Percentiles rank a stretch among this genome's conserved stretches.
Evolutionary conservation across 2,329 filamentous ascomycete species (phyloP).

Genomic region (Kalmusia sp.): DNA sequence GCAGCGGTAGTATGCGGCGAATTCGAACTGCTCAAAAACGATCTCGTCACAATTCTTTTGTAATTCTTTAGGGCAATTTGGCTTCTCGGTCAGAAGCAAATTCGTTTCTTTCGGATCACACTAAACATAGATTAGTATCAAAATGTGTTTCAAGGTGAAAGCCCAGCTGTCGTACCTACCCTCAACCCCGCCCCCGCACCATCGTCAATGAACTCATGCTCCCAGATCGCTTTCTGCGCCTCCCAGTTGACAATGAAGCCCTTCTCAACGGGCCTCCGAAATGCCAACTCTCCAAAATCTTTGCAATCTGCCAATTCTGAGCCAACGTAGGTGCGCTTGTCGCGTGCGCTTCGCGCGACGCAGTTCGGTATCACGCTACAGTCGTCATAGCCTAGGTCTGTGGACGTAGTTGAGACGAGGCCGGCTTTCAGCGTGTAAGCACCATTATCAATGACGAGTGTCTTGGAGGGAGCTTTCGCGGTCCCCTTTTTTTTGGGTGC

Average conservation of each 20-base stretch:
- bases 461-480: slow-evolving; percentile 48
- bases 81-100: slow-evolving; percentile 82
- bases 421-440: slow-evolving; percentile 92
- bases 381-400: slow-evolving; percentile 34
- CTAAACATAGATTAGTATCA: slow-evolving; percentile 28
- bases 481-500: slow-evolving; percentile 40
- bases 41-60: slow-evolving; percentile 95
- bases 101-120: slow-evolving; percentile 84
- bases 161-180: slow-evolving; percentile 37
- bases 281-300: slow-evolving; percentile 88
- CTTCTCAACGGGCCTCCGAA: slow-evolving; percentile 89
- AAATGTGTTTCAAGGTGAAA: not conserved
- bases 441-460: slow-evolving; percentile 92
- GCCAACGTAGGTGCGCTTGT: slow-evolving; percentile 79
- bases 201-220: slow-evolving; percentile 82
- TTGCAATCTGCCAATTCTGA: slow-evolving; percentile 79
- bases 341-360: slow-evolving; percentile 78
- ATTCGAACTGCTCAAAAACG: slow-evolving; percentile 96
- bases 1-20: slow-evolving; percentile 81
- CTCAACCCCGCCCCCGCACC: slow-evolving; percentile 69
- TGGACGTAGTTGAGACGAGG: slow-evolving; percentile 57
- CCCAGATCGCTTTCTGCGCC: slow-evolving; percentile 93
- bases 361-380: slow-evolving; percentile 86
- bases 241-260: slow-evolving; percentile 98
- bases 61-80: slow-evolving; percentile 79